Percentiles rank a stretch among this genome's conserved stretches.
phyloP scores from a whole-genome alignment of 768 basidiomycete species.

The Tylopilus plumbeoviolaceoides region DNA sequence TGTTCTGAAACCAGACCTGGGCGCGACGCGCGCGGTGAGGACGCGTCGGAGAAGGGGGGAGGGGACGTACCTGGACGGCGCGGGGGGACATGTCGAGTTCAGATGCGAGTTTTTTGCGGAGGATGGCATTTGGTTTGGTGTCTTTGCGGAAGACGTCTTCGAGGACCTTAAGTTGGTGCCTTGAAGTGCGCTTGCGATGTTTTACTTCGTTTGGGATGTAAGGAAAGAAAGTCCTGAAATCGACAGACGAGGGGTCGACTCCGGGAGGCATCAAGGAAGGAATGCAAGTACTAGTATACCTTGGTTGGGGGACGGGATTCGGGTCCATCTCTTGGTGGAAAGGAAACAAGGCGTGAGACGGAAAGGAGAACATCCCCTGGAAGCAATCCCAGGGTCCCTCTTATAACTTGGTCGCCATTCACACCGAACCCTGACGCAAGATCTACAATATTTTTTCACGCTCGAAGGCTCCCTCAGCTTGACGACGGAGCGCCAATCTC shows the following conservation, averaged over 20 bases:
- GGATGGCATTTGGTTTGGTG: slow-evolving; percentile 83
- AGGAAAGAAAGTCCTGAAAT: slow-evolving; percentile 83
- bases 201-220: slow-evolving; percentile 92
- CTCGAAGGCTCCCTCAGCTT: no score
- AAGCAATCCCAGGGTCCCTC: slow-evolving; percentile 11
- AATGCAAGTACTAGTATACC: slow-evolving; percentile 39
- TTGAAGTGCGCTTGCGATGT: slow-evolving; percentile 87
- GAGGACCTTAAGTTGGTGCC: slow-evolving; percentile 82
- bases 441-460: no score
- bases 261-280: slow-evolving; percentile 47
- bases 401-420: background rate
- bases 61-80: slow-evolving; percentile 80
- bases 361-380: slow-evolving; percentile 29
- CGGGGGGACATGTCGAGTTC: slow-evolving; percentile 90
- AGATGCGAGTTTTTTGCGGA: slow-evolving; percentile 74
- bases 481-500: no score
- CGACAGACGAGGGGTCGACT: slow-evolving; percentile 61
- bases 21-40: slow-evolving; percentile 20
- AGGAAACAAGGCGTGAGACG: slow-evolving; percentile 26
- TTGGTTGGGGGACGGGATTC: slow-evolving; percentile 18
- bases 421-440: slow-evolving; percentile 12
- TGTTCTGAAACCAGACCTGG: slow-evolving; percentile 91
- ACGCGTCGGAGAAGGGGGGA: slow-evolving; percentile 7
- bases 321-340: slow-evolving; percentile 26
- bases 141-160: slow-evolving; percentile 84